phyloP scores from a whole-genome alignment of 768 basidiomycete species.

The Fistulinella prunicolor region DNA sequence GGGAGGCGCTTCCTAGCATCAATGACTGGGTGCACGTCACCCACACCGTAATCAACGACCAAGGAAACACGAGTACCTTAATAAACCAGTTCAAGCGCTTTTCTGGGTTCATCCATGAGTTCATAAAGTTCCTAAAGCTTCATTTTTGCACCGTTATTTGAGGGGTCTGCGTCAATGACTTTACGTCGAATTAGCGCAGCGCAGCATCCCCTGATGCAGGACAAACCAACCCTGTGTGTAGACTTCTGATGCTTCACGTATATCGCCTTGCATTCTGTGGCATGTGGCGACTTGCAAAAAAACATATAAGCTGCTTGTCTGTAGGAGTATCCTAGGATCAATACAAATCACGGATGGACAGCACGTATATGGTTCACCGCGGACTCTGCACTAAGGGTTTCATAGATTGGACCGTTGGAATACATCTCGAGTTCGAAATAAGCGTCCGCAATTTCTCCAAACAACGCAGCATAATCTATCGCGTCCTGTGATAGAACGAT shows the following conservation, averaged over 20 bases:
- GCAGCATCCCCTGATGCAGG: not conserved
- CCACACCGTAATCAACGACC: slow-evolving; percentile 73
- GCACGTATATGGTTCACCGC: slow-evolving; percentile 45
- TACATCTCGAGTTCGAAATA: slow-evolving; percentile 69
- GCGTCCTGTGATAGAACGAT: slow-evolving; percentile 71
- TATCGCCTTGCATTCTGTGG: slow-evolving; percentile 69
- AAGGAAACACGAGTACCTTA: too few species aligned
- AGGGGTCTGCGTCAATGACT: slow-evolving; percentile 77
- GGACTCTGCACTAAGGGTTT: slow-evolving; percentile 69
- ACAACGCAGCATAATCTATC: slow-evolving; percentile 72
- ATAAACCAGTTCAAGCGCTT: slow-evolving; percentile 71
- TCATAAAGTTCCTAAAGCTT: slow-evolving; percentile 90
- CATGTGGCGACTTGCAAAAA: slow-evolving; percentile 80
- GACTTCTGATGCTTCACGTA: slow-evolving; percentile 75
- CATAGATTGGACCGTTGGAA: slow-evolving; percentile 74
- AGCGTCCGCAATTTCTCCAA: slow-evolving; percentile 82
- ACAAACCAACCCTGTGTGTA: slow-evolving; percentile 68
- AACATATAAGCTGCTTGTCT: slow-evolving; percentile 75
- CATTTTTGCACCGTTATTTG: slow-evolving; percentile 80
- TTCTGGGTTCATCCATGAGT: slow-evolving; percentile 70
- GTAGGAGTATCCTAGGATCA: not conserved
- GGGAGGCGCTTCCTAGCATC: slow-evolving; percentile 54
- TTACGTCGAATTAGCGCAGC: slow-evolving; percentile 19
- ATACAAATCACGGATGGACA: not conserved
- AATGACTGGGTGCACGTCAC: slow-evolving; percentile 46